Evolutionary conservation across 768 basidiomycete species (phyloP).

Genomic region (Rhodotorula taiwanensis): DNA sequence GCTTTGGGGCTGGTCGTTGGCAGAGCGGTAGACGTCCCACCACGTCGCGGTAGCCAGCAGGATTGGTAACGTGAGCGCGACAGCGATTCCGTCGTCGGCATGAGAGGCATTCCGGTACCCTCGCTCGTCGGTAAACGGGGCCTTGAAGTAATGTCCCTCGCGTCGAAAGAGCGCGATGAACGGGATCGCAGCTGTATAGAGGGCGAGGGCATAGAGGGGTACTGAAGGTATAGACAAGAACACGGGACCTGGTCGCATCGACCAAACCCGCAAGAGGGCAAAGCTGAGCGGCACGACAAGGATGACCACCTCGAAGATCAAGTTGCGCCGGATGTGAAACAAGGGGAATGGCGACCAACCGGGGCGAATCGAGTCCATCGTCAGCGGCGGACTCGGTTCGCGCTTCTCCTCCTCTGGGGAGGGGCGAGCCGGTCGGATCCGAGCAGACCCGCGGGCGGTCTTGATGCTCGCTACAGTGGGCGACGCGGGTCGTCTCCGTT

Average conservation of each 20-base stretch:
- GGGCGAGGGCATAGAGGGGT: conserved; percentile 21
- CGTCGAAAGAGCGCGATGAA: conserved; percentile 35
- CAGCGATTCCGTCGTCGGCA: conserved; percentile 40
- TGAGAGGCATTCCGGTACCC: conserved; percentile 34
- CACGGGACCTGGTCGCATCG: conserved; percentile 13
- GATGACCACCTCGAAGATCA: conserved; percentile 38
- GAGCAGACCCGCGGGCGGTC: not conserved
- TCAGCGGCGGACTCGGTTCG: conserved; percentile 23
- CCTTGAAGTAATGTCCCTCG: conserved; percentile 27
- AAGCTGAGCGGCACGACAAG: conserved; percentile 29
- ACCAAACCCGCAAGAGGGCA: conserved; percentile 31
- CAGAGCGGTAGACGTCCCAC: conserved; percentile 34
- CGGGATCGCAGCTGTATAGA: conserved; percentile 23
- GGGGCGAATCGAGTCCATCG: conserved; percentile 21
- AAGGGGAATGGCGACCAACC: conserved; percentile 29
- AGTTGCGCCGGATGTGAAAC: conserved; percentile 33
- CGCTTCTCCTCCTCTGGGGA: not conserved
- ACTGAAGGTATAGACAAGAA: conserved; percentile 25
- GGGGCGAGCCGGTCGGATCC: not conserved
- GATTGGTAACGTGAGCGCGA: conserved; percentile 35
- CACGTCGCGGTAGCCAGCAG: conserved; percentile 34
- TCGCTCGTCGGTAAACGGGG: conserved; percentile 42
- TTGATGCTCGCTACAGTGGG: not conserved
- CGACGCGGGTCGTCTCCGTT: conserved; percentile 6
- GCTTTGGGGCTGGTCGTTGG: not conserved